A percentile compares a stretch with the other conserved stretches of the same genome.
phyloP scores from a whole-genome alignment of 192 early-diverging fungal species.

The Lobulomyces angularis region DNA sequence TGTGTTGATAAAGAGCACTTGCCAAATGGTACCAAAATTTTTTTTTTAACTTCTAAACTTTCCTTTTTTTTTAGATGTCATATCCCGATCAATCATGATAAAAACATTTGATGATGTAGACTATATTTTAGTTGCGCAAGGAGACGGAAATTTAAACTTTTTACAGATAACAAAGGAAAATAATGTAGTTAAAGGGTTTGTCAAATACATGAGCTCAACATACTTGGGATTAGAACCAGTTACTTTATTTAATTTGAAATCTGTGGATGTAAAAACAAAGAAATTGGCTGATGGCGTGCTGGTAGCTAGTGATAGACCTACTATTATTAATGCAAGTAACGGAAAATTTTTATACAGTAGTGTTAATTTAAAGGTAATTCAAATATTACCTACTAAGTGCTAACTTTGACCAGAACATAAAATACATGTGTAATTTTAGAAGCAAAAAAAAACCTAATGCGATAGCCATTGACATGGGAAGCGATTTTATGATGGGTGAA shows the following conservation, averaged over 20 bases:
- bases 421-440: too few species aligned
- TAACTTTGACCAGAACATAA: too few species aligned
- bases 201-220: conserved; percentile 53
- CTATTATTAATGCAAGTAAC: conserved; percentile 55
- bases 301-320: conserved; percentile 73
- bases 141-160: too few species aligned
- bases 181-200: too few species aligned
- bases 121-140: conserved; percentile 72
- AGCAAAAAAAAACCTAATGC: too few species aligned
- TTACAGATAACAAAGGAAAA: too few species aligned
- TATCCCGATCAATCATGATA: conserved; percentile 18
- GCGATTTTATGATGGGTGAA: too few species aligned
- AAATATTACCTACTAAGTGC: too few species aligned
- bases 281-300: conserved; percentile 80
- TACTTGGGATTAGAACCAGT: conserved; percentile 68
- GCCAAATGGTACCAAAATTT: conserved; percentile 38
- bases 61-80: conserved; percentile 6
- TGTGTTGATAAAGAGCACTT: conserved; percentile 29
- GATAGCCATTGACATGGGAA: too few species aligned
- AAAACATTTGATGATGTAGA: conserved; percentile 44
- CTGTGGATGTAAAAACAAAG: conserved; percentile 16
- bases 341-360: conserved; percentile 68
- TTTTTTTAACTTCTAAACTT: too few species aligned
- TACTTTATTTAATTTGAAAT: conserved; percentile 37
- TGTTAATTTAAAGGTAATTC: conserved; percentile 68